Evolutionary conservation across 345 rosid genomes (phyloP).

Genomic region (Jatropha curcas): DNA sequence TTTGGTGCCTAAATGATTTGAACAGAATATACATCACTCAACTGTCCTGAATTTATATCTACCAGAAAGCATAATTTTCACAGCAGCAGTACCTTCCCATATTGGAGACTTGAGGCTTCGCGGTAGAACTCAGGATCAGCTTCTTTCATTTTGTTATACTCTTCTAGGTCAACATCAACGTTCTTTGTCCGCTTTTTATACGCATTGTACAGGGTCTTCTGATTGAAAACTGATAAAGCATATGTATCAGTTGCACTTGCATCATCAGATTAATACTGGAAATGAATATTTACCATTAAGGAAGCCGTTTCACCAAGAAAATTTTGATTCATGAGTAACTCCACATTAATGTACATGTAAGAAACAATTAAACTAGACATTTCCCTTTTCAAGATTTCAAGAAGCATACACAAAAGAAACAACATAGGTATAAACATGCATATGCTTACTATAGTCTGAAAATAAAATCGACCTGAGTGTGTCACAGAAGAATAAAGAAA

Average conservation of each 20-base stretch:
- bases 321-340: neutral
- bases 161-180: constrained; percentile 68
- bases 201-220: constrained; percentile 80
- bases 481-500: neutral
- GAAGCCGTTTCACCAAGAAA: neutral
- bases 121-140: constrained; percentile 98
- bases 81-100: constrained; percentile 65
- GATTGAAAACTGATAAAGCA: constrained; percentile 72
- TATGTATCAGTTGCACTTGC: constrained; percentile 16
- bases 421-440: neutral
- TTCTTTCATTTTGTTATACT: constrained; percentile 93
- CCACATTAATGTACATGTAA: neutral
- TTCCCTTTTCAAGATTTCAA: neutral
- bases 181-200: constrained; percentile 87
- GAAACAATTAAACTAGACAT: neutral
- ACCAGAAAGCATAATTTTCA: constrained; percentile 8
- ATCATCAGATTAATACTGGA: neutral
- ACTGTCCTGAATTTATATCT: constrained; percentile 2
- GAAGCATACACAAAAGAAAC: neutral
- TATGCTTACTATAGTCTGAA: neutral
- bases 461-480: neutral
- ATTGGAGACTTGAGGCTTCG: constrained; percentile 87
- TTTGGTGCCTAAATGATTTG: constrained; percentile 69
- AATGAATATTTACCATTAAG: neutral
- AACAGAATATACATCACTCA: neutral